Percentiles rank a stretch among this genome's conserved stretches.
Evolutionary conservation across 2,329 filamentous ascomycete species (phyloP).

Genomic region (Pseudogymnoascus sp.): DNA sequence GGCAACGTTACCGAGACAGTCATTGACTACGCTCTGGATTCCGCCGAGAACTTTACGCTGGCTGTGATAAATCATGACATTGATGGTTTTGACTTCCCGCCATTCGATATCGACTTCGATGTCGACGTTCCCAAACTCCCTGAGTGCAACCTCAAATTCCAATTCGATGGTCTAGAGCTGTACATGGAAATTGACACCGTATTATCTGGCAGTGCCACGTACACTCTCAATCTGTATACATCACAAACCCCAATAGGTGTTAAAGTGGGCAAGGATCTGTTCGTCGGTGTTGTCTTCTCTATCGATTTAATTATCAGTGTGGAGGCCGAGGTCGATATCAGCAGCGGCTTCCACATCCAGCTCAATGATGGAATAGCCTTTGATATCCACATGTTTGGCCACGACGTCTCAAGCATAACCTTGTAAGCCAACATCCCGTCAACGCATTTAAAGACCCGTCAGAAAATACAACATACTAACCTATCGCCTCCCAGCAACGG

Average conservation of each 20-base stretch:
- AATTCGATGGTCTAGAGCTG: constrained; percentile 43
- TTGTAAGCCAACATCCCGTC: constrained; percentile 34
- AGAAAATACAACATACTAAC: background rate
- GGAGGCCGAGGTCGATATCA: constrained; percentile 40
- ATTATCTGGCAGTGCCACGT: constrained; percentile 34
- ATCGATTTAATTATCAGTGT: constrained; percentile 44
- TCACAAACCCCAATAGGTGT: constrained; percentile 38
- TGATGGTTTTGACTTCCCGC: constrained; percentile 26
- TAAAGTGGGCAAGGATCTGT: constrained; percentile 29
- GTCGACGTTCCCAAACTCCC: constrained; percentile 36
- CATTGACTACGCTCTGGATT: constrained; percentile 18
- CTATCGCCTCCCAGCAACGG: constrained; percentile 33
- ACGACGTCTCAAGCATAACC: constrained; percentile 38
- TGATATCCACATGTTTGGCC: constrained; percentile 41
- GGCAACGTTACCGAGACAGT: constrained; percentile 28
- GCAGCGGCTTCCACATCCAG: constrained; percentile 45
- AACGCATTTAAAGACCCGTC: background rate
- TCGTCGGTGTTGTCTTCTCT: constrained; percentile 39
- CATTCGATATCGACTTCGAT: constrained; percentile 35
- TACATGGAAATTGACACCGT: constrained; percentile 40
- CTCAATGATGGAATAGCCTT: constrained; percentile 41
- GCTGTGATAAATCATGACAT: constrained; percentile 22
- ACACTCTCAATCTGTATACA: constrained; percentile 40
- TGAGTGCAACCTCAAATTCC: constrained; percentile 34
- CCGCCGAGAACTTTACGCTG: constrained; percentile 20